Conservation (phyloP, 1,139 yeast species). For the Candida sanyaensis region DNA sequence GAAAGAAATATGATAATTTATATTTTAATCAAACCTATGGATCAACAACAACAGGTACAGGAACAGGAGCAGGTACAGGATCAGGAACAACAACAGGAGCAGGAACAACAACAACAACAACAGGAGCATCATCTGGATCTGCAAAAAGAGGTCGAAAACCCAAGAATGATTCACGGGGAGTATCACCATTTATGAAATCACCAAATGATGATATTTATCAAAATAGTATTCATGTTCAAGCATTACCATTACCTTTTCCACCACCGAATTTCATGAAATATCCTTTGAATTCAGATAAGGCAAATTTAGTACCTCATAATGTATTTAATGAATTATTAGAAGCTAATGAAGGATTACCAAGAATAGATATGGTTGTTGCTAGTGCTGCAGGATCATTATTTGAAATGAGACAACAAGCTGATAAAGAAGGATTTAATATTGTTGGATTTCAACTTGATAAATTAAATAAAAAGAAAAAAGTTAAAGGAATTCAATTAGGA, state of each 20-base stretch:
- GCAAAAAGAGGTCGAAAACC: constrained; percentile 9
- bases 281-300: constrained; percentile 39
- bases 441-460: constrained; percentile 12
- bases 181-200: background rate
- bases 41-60: background rate
- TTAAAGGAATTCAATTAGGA: background rate
- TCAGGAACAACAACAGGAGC: constrained; percentile 11
- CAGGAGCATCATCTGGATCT: background rate
- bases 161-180: constrained; percentile 1
- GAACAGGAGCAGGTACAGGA: too few relatives aligned
- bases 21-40: background rate
- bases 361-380: constrained; percentile 50
- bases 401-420: constrained; percentile 39
- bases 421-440: constrained; percentile 32
- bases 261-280: constrained; percentile 54
- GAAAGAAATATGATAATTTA: constrained; percentile 5
- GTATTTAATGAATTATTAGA: constrained; percentile 39
- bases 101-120: constrained; percentile 5
- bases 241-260: constrained; percentile 52
- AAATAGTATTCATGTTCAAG: constrained; percentile 19
- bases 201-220: constrained; percentile 2
- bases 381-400: constrained; percentile 50
- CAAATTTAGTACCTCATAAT: constrained; percentile 38
- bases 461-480: background rate
- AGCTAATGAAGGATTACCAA: constrained; percentile 40